Conservation (phyloP, 2,329 filamentous ascomycete genomes). For the Aureobasidium mangrovei region DNA sequence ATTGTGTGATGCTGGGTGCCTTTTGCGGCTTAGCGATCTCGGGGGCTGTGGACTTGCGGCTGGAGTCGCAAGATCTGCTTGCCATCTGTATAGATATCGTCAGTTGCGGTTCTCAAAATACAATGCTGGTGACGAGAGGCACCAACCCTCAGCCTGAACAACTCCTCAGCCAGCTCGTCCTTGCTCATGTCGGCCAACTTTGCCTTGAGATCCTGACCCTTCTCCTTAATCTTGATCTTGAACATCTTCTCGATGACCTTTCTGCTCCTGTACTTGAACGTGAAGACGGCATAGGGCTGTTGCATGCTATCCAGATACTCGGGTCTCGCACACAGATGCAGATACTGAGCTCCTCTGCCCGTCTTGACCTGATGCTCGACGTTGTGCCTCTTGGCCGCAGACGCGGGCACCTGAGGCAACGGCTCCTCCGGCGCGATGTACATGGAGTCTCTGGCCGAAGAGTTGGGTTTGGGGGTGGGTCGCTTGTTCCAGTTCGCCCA, state of each 20-base stretch:
- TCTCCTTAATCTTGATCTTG: constrained; percentile 20
- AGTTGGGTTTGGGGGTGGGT: background rate
- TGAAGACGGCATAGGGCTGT: constrained; percentile 38
- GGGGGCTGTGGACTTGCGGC: background rate
- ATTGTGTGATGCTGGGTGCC: no score
- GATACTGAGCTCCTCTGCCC: constrained; percentile 31
- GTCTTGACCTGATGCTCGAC: constrained; percentile 27
- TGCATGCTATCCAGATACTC: constrained; percentile 34
- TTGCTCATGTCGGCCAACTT: constrained; percentile 5
- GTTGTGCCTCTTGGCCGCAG: constrained; percentile 3
- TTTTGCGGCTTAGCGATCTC: no score
- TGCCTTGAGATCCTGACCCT: constrained; percentile 6
- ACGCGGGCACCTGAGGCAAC: constrained; percentile 19
- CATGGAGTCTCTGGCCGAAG: constrained; percentile 3
- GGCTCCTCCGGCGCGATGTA: constrained; percentile 27
- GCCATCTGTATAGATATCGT: background rate
- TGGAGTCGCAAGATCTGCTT: background rate
- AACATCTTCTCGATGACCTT: constrained; percentile 29
- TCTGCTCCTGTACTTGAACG: constrained; percentile 38
- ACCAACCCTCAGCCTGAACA: background rate
- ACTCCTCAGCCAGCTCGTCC: constrained; percentile 4
- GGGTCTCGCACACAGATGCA: constrained; percentile 30
- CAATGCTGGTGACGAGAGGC: background rate
- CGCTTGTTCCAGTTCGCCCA: constrained; percentile 23
- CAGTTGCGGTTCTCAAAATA: background rate